phyloP scores from a whole-genome alignment of 2,329 filamentous ascomycete genomes.

The Phoma sp. region DNA sequence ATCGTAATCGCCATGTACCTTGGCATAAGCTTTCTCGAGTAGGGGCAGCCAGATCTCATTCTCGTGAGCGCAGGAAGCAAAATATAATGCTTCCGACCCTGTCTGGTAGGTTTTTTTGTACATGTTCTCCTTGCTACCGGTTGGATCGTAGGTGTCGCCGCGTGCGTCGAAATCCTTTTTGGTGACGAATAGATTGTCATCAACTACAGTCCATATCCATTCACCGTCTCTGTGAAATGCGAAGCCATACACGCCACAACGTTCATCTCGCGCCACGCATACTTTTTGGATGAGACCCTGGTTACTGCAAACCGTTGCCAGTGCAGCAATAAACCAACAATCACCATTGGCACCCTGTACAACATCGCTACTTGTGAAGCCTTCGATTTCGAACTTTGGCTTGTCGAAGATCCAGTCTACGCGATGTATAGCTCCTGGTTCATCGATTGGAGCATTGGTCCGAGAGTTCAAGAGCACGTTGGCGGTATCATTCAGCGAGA shows the following conservation, averaged over 20 bases:
- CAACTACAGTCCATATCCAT: slow-evolving; percentile 89
- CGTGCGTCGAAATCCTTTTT: slow-evolving; percentile 78
- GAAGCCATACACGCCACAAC: slow-evolving; percentile 83
- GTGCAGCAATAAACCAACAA: slow-evolving; percentile 83
- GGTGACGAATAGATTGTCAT: slow-evolving; percentile 85
- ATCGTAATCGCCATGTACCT: slow-evolving; percentile 80
- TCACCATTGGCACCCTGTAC: slow-evolving; percentile 79
- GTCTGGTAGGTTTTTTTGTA: slow-evolving; percentile 74
- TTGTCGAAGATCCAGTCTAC: slow-evolving; percentile 76
- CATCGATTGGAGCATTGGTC: neutral
- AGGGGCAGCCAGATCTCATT: slow-evolving; percentile 85
- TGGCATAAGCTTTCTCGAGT: slow-evolving; percentile 83
- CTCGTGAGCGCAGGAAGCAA: slow-evolving; percentile 74
- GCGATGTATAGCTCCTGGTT: slow-evolving; percentile 37
- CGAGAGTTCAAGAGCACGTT: slow-evolving; percentile 56
- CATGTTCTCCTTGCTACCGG: slow-evolving; percentile 59
- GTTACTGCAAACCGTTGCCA: slow-evolving; percentile 78
- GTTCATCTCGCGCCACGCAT: slow-evolving; percentile 74
- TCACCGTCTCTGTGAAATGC: slow-evolving; percentile 71
- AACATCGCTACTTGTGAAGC: slow-evolving; percentile 77
- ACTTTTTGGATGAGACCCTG: slow-evolving; percentile 72
- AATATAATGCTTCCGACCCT: slow-evolving; percentile 78
- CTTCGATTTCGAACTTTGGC: slow-evolving; percentile 77
- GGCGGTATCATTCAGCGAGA: slow-evolving; percentile 61
- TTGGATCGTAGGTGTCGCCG: slow-evolving; percentile 71